Evolutionary conservation across 1,284 basidiomycete species (phyloP), one percentile per base, ranked within the genome.

Genomic region (Microbotryum violaceum): DNA sequence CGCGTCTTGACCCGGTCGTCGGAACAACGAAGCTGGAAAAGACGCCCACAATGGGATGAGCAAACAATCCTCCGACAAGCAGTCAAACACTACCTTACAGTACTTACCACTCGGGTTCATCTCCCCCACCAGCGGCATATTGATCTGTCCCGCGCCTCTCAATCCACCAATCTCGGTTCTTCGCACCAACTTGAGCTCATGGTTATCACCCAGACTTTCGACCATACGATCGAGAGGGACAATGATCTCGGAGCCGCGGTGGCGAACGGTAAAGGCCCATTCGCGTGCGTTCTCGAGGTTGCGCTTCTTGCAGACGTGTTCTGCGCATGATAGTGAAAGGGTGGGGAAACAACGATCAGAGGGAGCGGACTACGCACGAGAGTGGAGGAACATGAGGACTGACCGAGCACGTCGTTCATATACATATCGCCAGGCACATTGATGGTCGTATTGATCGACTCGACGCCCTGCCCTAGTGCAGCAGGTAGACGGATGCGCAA

Each of bases 221-320:
- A 97, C 94, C 0, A 92, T 97, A n/a, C 92, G 82, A 74, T 98
- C 94, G 18, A 96, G 81, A 10, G 93, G 92, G 27, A 97, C 86
- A 46, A 96, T 80, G 56, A 97, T 86, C 54, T 73, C 72, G 20
- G 69, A 31, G 57, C 84, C 86, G 69, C 83, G 80, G 68, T 90
- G 85, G 10, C 83, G 83, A 20, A 91, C 80, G 57, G 92, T 80
- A 2, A 96, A 80, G 0, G 88, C 89, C 77, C 90, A 94, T 63
- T 92, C 87, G 59, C 86, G 86, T 1, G 87, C 81, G 68, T 87
- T 82, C 45, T 80, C 79, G 21, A 89, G 78, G 73, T 85, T 87
- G 4, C 63, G 62, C 70, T 76, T 77, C 56, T 82, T 80, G 73
- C 88, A 91, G 3, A 93, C 83, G 25, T 84, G 79, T 4, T 60